A percentile compares a stretch with the other conserved stretches of the same genome.
These are phyloP conservation scores for Immersiporthe knoxdaviesiana DNA, from an alignment of 2,329 filamentous ascomycete genomes.

Conservation along the genomic window DNA sequence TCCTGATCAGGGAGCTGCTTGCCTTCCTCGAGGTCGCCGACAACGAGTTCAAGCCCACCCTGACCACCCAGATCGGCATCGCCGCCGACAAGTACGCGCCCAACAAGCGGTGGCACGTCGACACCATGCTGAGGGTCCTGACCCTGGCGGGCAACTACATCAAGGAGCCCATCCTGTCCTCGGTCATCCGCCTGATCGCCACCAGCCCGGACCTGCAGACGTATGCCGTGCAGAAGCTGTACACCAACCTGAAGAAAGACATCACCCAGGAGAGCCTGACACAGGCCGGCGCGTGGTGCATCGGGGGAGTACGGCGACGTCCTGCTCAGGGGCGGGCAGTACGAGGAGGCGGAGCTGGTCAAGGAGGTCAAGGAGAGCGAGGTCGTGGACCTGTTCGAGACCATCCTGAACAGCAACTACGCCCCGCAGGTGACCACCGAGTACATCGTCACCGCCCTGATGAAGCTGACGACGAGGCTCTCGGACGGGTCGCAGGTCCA, in stretches of 20 bases:
- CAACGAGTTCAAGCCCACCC: slow-evolving; percentile 97
- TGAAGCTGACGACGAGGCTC: slow-evolving; percentile 92
- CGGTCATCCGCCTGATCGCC: slow-evolving; percentile 92
- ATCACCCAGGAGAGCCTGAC: slow-evolving; percentile 97
- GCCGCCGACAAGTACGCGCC: slow-evolving; percentile 95
- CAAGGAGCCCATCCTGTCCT: slow-evolving; percentile 96
- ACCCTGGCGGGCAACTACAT: slow-evolving; percentile 95
- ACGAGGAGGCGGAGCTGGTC: slow-evolving; percentile 91
- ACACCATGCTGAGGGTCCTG: slow-evolving; percentile 93
- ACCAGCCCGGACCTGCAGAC: slow-evolving; percentile 94
- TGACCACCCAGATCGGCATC: slow-evolving; percentile 98
- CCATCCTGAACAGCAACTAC: slow-evolving; percentile 93
- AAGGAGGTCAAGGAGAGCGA: slow-evolving; percentile 81
- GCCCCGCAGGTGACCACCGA: slow-evolving; percentile 89
- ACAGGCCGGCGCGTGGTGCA: slow-evolving; percentile 92
- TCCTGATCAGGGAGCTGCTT: slow-evolving; percentile 88
- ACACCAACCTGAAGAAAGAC: slow-evolving; percentile 87
- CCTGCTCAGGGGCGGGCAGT: slow-evolving; percentile 84
- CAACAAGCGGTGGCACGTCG: slow-evolving; percentile 97
- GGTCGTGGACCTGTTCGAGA: slow-evolving; percentile 87
- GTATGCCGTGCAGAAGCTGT: slow-evolving; percentile 95
- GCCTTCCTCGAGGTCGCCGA: slow-evolving; percentile 97
- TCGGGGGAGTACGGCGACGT: slow-evolving; percentile 95
- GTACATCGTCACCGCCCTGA: slow-evolving; percentile 92
- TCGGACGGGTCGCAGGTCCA: slow-evolving; percentile 84